These are phyloP conservation scores for Neurospora sp. DNA, from an alignment of 495 filamentous ascomycete genomes.

Conservation along the genomic window DNA sequence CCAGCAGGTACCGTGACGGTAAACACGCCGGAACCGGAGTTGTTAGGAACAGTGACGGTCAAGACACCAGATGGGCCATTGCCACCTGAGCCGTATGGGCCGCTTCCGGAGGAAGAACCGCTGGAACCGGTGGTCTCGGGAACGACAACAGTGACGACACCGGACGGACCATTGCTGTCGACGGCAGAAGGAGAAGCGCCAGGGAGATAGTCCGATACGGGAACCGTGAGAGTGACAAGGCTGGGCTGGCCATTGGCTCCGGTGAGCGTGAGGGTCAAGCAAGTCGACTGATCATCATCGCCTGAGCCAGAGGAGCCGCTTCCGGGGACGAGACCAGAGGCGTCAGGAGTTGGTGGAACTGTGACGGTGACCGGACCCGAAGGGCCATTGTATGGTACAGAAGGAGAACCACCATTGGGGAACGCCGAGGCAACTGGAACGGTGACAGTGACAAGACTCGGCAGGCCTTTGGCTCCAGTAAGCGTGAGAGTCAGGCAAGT, in stretches of 20 bases:
- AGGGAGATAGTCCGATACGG: background rate
- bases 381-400: background rate
- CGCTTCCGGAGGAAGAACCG: background rate
- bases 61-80: slow-evolving; percentile 1
- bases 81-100: background rate
- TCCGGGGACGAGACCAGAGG: background rate
- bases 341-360: background rate
- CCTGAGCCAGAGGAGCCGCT: background rate
- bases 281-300: background rate
- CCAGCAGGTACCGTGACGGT: slow-evolving; percentile 4
- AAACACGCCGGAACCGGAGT: background rate
- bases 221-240: background rate
- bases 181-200: background rate
- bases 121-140: background rate
- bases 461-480: background rate
- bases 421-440: background rate
- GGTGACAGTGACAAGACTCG: background rate
- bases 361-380: background rate
- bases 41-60: slow-evolving; percentile 1
- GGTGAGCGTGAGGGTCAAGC: slow-evolving; percentile 2
- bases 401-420: background rate
- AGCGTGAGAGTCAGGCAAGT: background rate
- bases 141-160: background rate
- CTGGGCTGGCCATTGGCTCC: background rate
- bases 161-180: background rate